Percentiles rank a stretch among this genome's conserved stretches.
Evolutionary conservation across 768 basidiomycete genomes (phyloP).

Genomic region (Rhodotorula toruloides): DNA sequence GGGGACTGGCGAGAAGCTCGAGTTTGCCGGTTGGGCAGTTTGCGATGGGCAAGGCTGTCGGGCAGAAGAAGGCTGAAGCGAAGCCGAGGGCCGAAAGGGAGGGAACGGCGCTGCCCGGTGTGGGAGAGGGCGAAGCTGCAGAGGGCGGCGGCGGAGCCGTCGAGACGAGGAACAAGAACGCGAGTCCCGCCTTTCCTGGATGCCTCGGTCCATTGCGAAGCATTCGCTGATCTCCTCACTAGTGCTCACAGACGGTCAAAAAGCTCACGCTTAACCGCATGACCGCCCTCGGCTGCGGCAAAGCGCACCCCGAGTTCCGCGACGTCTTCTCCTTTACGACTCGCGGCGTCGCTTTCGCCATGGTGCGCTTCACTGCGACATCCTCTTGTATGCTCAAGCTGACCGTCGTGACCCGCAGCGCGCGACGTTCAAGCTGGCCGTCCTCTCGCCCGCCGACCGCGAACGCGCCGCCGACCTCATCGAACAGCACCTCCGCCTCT

Average conservation of each 20-base stretch:
- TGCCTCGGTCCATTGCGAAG: too few relatives aligned
- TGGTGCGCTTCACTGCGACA: slow-evolving; percentile 24
- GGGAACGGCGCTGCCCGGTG: background rate
- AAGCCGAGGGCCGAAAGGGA: slow-evolving; percentile 5
- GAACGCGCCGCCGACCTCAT: background rate
- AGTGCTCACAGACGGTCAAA: slow-evolving; percentile 5
- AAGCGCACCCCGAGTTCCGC: slow-evolving; percentile 19
- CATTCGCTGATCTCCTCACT: too few relatives aligned
- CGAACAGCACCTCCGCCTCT: slow-evolving; percentile 17
- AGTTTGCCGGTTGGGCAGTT: slow-evolving; percentile 27
- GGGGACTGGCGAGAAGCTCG: slow-evolving; percentile 21
- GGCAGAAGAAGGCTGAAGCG: background rate
- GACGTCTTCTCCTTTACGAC: slow-evolving; percentile 25
- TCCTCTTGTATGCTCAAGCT: background rate
- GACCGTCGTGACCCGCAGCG: background rate
- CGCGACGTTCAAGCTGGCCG: background rate
- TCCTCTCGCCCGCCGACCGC: background rate
- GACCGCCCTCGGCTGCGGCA: background rate
- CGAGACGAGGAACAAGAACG: slow-evolving; percentile 31
- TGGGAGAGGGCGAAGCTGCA: background rate
- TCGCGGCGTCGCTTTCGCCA: slow-evolving; percentile 28
- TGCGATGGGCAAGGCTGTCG: background rate
- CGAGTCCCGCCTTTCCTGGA: background rate
- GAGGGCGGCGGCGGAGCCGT: background rate
- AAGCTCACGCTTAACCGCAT: slow-evolving; percentile 12